Evolutionary conservation across 2,329 filamentous ascomycete genomes (phyloP), one percentile per base, ranked within the genome.

Genomic region (Emergomyces africanus): DNA sequence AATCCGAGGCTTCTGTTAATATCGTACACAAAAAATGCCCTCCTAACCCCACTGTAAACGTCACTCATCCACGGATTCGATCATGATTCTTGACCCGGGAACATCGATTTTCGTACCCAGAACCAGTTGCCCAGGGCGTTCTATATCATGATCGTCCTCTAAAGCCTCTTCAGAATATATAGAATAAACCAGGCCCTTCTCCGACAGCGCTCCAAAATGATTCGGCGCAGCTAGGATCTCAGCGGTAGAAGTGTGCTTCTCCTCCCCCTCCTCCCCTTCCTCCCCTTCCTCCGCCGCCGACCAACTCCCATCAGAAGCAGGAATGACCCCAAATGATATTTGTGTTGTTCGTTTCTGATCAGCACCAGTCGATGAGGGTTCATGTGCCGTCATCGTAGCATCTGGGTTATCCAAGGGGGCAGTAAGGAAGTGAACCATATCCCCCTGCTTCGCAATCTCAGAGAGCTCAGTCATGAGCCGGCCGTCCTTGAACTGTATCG

Each of bases 381-480:
- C 48, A 10, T 18, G 25, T 5, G 8, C 30, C 18, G 18, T 15
- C 50, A 33, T n/a, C n/a, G 33, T 8, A 15, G n/a, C 50, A 18
- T 53, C 53, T 14, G 46, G 46, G 20, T 28, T 37, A 53, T 57
- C 59, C 35, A 57, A 46, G n/a, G 69, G 62, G 18, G 71, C 69
- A 35, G 72, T 72, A 59, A 74, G 74, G 56, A 76, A 76, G 57
- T 76, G 72, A 42, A 76, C 66, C 41, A 70, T 70, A 62, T 76
- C 72, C 5, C 73, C 73, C 28, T 66, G 58, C 41, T 65, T 66
- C 55, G 72, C 72, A 23, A 70, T 67, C 62, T 75, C 73, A 25
- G 71, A 73, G n/a, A 76, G 64, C 6, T 68, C 65, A 8, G 73
- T 71, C 5, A 74, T 65, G 62, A 71, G 49, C n/a, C 68, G 54